phyloP scores from a whole-genome alignment of 352 stramenopile genomes.

The Pythium dissotocum region DNA sequence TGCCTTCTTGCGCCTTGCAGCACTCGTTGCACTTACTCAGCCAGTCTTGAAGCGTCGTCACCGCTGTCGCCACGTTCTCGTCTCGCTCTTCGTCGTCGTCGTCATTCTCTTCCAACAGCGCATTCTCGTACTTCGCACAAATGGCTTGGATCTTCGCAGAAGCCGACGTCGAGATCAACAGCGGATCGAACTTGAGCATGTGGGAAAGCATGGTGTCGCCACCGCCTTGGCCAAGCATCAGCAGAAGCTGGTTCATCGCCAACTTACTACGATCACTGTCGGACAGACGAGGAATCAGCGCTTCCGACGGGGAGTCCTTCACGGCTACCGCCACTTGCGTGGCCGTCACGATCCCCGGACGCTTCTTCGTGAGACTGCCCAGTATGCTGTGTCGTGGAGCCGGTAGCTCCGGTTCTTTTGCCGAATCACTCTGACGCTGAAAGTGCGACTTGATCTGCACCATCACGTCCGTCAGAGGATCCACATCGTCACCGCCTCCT shows the following conservation, averaged over 20 bases:
- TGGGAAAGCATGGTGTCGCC: constrained; percentile 49
- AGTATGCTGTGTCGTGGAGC: not conserved
- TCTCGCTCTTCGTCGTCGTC: constrained; percentile 28
- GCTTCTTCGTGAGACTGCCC: constrained; percentile 7
- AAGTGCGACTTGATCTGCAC: constrained; percentile 56
- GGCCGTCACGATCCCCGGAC: not conserved
- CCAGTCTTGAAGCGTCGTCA: constrained; percentile 66
- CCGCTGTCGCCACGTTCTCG: constrained; percentile 28
- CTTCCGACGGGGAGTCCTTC: not conserved
- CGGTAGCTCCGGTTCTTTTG: not conserved
- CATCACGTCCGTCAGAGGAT: constrained; percentile 45
- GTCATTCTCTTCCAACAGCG: constrained; percentile 24
- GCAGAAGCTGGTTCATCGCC: constrained; percentile 42
- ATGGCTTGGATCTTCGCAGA: constrained; percentile 40
- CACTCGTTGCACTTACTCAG: constrained; percentile 57
- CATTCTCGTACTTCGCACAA: constrained; percentile 29
- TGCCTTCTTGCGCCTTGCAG: constrained; percentile 41
- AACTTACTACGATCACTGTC: constrained; percentile 26
- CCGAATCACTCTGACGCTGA: constrained; percentile 23
- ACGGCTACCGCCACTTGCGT: not conserved
- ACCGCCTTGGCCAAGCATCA: constrained; percentile 44
- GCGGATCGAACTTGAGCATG: constrained; percentile 63
- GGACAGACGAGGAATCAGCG: not conserved
- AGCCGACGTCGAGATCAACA: constrained; percentile 40
- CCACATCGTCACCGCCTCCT: constrained; percentile 14